Evolutionary conservation across 1,284 basidiomycete genomes (phyloP).

Genomic region (Sporisorium iseilematis-ciliati): DNA sequence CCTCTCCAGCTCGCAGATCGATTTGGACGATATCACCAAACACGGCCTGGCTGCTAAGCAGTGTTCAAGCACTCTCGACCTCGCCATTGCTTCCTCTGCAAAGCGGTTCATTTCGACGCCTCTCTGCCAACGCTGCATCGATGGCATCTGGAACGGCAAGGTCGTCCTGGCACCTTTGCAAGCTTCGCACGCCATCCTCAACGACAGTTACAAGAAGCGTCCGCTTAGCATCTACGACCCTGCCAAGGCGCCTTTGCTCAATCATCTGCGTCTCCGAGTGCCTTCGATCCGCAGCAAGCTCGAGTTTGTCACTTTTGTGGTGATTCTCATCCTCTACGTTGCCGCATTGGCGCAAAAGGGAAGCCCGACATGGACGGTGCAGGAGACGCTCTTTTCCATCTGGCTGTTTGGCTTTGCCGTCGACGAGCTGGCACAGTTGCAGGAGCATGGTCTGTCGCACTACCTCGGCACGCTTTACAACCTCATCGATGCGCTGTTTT

Average conservation of each 20-base stretch:
- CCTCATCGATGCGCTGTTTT: conserved; percentile 56
- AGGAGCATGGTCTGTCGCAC: conserved; percentile 90
- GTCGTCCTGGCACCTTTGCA: conserved; percentile 55
- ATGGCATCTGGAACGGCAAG: conserved; percentile 62
- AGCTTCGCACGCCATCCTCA: conserved; percentile 58
- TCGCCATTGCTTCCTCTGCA: conserved; percentile 61
- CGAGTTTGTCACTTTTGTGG: conserved; percentile 81
- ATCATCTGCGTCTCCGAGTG: conserved; percentile 94
- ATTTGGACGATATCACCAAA: conserved; percentile 26
- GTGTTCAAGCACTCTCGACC: conserved; percentile 58
- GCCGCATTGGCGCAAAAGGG: conserved; percentile 64
- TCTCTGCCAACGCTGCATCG: conserved; percentile 62
- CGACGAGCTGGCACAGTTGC: conserved; percentile 91
- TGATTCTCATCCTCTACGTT: conserved; percentile 62
- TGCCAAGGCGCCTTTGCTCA: conserved; percentile 87
- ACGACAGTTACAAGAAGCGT: conserved; percentile 88
- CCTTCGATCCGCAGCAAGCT: conserved; percentile 88
- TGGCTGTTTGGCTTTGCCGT: conserved; percentile 78
- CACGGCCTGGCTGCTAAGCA: conserved; percentile 42
- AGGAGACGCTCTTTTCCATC: conserved; percentile 58
- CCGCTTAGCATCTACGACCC: conserved; percentile 95
- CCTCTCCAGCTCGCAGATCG: conserved; percentile 32
- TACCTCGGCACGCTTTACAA: conserved; percentile 68
- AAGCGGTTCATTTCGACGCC: conserved; percentile 64
- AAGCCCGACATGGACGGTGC: conserved; percentile 48